Evolutionary conservation across 73 alveolate species (phyloP).

Genomic region (Paramecium octaurelia): DNA sequence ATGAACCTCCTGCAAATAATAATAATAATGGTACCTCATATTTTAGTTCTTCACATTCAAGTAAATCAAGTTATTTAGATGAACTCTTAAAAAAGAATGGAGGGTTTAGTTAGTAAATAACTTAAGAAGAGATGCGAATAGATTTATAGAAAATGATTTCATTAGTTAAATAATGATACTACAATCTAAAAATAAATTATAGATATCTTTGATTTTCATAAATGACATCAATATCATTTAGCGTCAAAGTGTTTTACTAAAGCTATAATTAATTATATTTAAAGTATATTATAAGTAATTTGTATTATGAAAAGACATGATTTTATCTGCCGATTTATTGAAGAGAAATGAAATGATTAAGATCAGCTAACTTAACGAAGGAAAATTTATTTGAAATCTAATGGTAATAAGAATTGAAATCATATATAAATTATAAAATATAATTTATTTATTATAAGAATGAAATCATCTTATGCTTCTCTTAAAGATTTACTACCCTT

Average conservation of each 20-base stretch:
- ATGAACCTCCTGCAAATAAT: neutral
- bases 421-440: neutral
- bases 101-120: conserved; percentile 10
- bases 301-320: neutral
- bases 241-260: neutral
- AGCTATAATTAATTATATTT: neutral
- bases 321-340: neutral
- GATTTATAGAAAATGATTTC: conserved; percentile 29
- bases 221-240: neutral
- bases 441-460: neutral
- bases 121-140: conserved; percentile 3
- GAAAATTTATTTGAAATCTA: neutral
- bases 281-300: neutral
- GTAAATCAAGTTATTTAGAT: neutral
- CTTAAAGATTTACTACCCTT: neutral
- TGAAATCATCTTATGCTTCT: neutral
- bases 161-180: conserved; percentile 9
- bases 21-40: neutral
- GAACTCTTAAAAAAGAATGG: conserved; percentile 38
- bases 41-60: neutral
- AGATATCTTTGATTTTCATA: neutral
- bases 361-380: neutral
- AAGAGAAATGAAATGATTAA: neutral
- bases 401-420: neutral
- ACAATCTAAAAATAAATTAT: neutral